Base-by-base conservation (phyloP, 2,329 filamentous ascomycete species). In the Colletotrichum sp. region DNA sequence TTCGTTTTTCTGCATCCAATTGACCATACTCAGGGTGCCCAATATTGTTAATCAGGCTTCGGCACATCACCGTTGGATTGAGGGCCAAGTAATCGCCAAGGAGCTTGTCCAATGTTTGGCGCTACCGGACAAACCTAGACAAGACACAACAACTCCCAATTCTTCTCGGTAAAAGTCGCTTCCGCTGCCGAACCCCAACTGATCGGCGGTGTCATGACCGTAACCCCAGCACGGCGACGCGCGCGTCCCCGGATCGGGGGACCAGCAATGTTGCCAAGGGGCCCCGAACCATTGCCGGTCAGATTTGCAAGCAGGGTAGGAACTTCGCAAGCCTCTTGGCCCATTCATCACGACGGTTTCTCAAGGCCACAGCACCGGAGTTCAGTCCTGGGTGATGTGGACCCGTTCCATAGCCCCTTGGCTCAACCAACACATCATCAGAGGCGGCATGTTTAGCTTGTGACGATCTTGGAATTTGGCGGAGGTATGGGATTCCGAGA, bases 201-300 rank as follows among this genome's bases (percentile, higher is more conserved):
- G 71, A 71, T 73, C 71, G 21, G 34, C 71, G 59, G 65, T 58
- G 71, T 73, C 56, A 55, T 48, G 24, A 69, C 36, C 63, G 55
- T 69, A 30, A 34, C 32, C 56, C 14, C 28, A 34, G n/a, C 26
- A 26, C 48, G 24, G 26, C 16, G 24, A 63, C n/a, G 34, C 61
- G 30, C 61, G 32, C 21, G 18, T 21, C n/a, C 14, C 65, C 66
- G 58, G 58, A 70, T 59, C 34, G 48, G 43, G 66, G 26, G 43
- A 48, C 43, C 24, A 30, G 62, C 8, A 43, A 58, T 14, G 13
- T 24, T 56, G 56, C 62, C 69, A 58, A 58, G 69, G 2, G 9
- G 10, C 61, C 7, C 18, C 30, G 18, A 67, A 61, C n/a, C 10
- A n/a, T 36, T 36, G 32, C 61, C 34, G 63, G 7, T 12, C 38